Evolutionary conservation across 1,284 basidiomycete genomes (phyloP), one percentile per base, ranked within the genome.

Genomic region (Rhodotorula sp.): DNA sequence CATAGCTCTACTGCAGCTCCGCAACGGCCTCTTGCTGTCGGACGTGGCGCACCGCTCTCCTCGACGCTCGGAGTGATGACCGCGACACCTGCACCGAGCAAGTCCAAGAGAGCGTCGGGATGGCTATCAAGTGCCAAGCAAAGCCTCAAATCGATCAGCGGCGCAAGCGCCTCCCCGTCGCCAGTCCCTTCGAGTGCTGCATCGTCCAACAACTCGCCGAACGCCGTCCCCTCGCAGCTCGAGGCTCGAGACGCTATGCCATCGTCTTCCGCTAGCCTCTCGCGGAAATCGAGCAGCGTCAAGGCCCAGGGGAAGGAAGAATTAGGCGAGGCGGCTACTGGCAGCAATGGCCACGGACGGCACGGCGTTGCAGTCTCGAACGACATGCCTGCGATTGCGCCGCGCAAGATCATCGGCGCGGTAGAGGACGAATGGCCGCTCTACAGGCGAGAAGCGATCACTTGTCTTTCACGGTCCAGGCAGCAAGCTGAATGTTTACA

Each of bases 361-460:
- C 38, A 43, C 38, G 38, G 38, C 38, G 38, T 10, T 43, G 38
- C 56, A 26, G 16, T 23, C 38, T 18, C 34, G 59, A 26, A 26
- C 28, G 49, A 54, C 18, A 67, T 67, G 66, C 66, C 66, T 16
- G 18, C 48, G 1, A 54, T 63, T 6, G 60, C 60, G 55, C 66
- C 66, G 19, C 26, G 57, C n/a, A 47, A 23, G 69, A 88, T 89
- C 70, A 86, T 88, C 57, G 88, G 88, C 45, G 89, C 91, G 3
- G 91, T 94, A 64, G 83, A 90, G 78, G 92, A 95, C 78, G 89
- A 92, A 76, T 94, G 90, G 90, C 85, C 87, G 63, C 84, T 93
- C 70, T 93, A 87, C 83, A 90, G 88, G 89, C 89, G 75, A 73
- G 81, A 77, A 1, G n/a, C 10, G 19, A 14, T 19, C 4, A 10